Evolutionary conservation across 805 yeast species (phyloP), one percentile per base, ranked within the genome.

Genomic region (Torulaspora gathmanii): DNA sequence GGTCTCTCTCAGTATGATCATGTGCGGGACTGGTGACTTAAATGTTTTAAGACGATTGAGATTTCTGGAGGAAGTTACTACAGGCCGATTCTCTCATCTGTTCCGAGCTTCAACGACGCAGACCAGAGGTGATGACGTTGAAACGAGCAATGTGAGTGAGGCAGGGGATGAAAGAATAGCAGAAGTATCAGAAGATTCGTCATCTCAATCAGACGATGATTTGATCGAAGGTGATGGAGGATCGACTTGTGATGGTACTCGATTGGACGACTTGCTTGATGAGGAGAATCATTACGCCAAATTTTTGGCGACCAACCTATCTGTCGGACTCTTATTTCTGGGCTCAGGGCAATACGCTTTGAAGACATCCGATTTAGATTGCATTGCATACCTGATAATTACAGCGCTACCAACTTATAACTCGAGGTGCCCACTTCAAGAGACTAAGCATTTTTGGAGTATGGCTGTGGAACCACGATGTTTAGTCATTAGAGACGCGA

Each of bases 301-400:
- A 47, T 86, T 78, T 56, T 79, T 85, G 80, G 86, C 90, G 0
- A 71, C 82, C 1, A 87, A 86, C 55, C 75, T 86, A 70, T 86
- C 95, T 0, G 65, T 93, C 30, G 99, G 99, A 2, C 80, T 91
- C 55, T 69, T 91, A 43, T 90, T 91, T 59, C 63, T 93, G 29
- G 96, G 96, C 0, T 93, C 96, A 1, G 96, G 98, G 0, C 96
- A 88, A 61, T 88, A 80, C 63, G 89, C 95, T 0, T 76, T 93
- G 46, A 73, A 78, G 30, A 74, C 72, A 13, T 77, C 84, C 3
- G 74, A 78, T 44, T 70, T 83, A 9, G 58, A 60, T 33, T 53
- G 54, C 22, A 42, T 58, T 10, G 61, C 68, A 2, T 62, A 62
- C 2, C 71, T 93, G 54, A 67, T 88, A 0, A 75, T 87, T 0